Evolutionary conservation across 2,329 filamentous ascomycete genomes (phyloP).

Genomic region (Arthrobotrys sinensis): DNA sequence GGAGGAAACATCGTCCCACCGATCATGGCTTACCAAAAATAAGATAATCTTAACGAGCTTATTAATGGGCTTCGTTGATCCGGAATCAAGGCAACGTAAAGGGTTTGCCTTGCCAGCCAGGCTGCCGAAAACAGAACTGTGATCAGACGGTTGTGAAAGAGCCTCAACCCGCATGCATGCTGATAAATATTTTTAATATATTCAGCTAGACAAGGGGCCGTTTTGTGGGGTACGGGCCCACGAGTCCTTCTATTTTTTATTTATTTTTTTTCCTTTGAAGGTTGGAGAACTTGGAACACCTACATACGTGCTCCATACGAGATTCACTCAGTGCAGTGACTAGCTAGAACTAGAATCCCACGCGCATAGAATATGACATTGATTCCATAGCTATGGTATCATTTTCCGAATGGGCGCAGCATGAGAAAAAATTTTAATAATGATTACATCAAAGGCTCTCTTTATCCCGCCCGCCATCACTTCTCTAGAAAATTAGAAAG

Average conservation of each 20-base stretch:
- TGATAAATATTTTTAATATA: conserved; percentile 53
- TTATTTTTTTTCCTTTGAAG: not conserved
- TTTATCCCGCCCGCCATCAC: too few relatives aligned
- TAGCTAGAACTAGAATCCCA: too few relatives aligned
- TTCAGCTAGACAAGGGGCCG: conserved; percentile 50
- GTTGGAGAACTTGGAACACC: too few relatives aligned
- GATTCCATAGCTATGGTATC: too few relatives aligned
- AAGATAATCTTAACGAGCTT: conserved; percentile 1
- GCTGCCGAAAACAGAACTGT: not conserved
- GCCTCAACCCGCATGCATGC: conserved; percentile 57
- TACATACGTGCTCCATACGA: too few relatives aligned
- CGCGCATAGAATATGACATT: too few relatives aligned
- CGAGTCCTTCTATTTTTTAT: not conserved
- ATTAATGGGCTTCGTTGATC: not conserved
- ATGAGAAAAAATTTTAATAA: too few relatives aligned
- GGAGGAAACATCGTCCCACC: conserved; percentile 1
- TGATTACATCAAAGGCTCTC: too few relatives aligned
- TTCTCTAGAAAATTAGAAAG: too few relatives aligned
- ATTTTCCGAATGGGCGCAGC: too few relatives aligned
- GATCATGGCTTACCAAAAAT: conserved; percentile 11
- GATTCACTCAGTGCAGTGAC: too few relatives aligned
- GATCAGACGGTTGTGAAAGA: conserved; percentile 9
- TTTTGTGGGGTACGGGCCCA: conserved; percentile 2
- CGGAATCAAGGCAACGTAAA: not conserved
- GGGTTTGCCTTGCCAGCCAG: conserved; percentile 1